These are phyloP conservation scores for Zymoseptoria tritici DNA, from an alignment of 2,329 filamentous ascomycete genomes.

Conservation along the genomic window DNA sequence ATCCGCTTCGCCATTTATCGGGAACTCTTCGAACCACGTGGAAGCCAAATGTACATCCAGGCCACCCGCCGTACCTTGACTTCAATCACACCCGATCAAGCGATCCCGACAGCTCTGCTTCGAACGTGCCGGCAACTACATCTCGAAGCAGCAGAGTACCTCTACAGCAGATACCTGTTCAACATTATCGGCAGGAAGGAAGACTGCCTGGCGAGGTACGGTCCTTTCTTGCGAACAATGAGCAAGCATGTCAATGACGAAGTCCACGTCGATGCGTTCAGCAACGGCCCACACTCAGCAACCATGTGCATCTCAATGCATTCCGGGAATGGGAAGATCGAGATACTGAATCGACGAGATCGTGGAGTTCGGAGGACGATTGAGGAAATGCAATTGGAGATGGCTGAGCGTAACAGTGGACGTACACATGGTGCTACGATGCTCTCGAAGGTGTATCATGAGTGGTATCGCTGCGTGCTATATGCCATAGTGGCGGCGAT, in stretches of 20 bases:
- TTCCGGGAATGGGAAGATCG: slow-evolving; percentile 15
- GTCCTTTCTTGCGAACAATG: slow-evolving; percentile 13
- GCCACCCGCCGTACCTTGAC: slow-evolving; percentile 10
- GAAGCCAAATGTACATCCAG: slow-evolving; percentile 24
- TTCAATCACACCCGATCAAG: slow-evolving; percentile 4
- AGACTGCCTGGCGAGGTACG: slow-evolving; percentile 21
- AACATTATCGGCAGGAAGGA: slow-evolving; percentile 26
- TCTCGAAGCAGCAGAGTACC: slow-evolving; percentile 19
- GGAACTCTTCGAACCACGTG: slow-evolving; percentile 21
- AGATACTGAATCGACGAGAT: slow-evolving; percentile 12
- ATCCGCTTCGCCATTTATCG: slow-evolving; percentile 26
- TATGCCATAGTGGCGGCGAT: neutral
- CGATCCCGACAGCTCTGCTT: slow-evolving; percentile 14
- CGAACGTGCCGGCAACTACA: slow-evolving; percentile 15
- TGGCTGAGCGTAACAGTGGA: neutral
- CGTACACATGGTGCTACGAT: neutral
- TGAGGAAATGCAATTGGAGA: slow-evolving; percentile 12
- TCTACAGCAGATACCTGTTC: slow-evolving; percentile 28
- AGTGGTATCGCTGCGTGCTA: neutral
- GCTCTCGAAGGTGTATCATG: neutral
- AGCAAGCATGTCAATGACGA: slow-evolving; percentile 16
- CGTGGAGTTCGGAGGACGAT: slow-evolving; percentile 17
- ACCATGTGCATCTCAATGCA: slow-evolving; percentile 27
- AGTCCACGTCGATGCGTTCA: slow-evolving; percentile 24
- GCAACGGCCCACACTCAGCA: slow-evolving; percentile 25